Base-by-base conservation (phyloP, 306 rosid genomes). In the Prunus campanulata region DNA sequence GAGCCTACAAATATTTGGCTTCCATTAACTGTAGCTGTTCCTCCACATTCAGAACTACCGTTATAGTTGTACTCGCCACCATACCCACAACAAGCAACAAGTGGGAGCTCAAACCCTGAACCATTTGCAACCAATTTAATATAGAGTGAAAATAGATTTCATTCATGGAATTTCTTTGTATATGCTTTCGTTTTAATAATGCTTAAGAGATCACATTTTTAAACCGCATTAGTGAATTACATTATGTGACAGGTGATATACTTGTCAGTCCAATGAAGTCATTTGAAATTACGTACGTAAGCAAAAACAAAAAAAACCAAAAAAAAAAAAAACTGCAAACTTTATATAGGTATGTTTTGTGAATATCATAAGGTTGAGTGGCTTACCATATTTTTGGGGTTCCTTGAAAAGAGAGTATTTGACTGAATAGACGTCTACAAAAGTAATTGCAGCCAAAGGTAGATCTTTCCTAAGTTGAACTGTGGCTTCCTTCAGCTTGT, bases 71-170 rank as follows among this genome's bases (percentile, higher is more conserved):
- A 84, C 62, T 77, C 25, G 19, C 88, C 92, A 69, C 90, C 95
- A 66, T 79, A 60, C 0, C 95, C 92, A 75, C 92, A 88, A 14
- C 95, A 90, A 4, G 85, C 29, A 51, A 77, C 79, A 0, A 49
- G 75, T 20, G 92, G 84, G 16, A 27, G 24, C 68, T 86, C 89
- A 79, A 88, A 87, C 59, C 95, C 92, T 90, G 70, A 76, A 73
- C 35, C 54, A 18, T 9, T 42, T 3, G 5, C 35, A 51, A 54
- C 44, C 4, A 35, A 52, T 6, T 30, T 54, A 11, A 29, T 18
- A 69, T 54, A 68, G 7, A 24, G n/a, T 25, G 24, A 12, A 69
- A 25, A 24, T 13, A n/a, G 10, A 9, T 20, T 27, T 3, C 5
- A 61, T 4, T 27, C 11, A 20, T 56, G 24, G 4, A 55, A 56